Conservation (phyloP, 208 protist species). For the Trypanosomatidae sp. region DNA sequence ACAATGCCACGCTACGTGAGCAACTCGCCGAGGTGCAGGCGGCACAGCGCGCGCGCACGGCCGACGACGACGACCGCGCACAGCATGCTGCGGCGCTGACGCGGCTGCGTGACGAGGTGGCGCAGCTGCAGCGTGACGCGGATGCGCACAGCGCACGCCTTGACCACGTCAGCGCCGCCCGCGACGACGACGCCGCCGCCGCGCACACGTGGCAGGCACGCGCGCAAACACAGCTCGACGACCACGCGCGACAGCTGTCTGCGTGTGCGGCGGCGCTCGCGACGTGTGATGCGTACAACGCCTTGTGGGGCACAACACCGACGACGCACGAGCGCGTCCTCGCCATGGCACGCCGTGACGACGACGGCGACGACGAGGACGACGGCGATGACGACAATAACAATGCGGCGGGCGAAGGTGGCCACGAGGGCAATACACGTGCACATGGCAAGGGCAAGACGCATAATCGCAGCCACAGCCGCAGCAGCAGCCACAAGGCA, state of each 20-base stretch:
- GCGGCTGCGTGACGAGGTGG: background rate
- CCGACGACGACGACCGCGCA: constrained; percentile 6
- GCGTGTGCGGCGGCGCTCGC: constrained; percentile 6
- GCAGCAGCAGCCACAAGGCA: too few species aligned
- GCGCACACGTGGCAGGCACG: constrained; percentile 6
- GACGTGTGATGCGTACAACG: too few species aligned
- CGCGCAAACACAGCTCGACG: constrained; percentile 1
- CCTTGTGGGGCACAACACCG: too few species aligned
- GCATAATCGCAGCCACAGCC: too few species aligned
- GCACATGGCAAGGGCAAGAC: too few species aligned
- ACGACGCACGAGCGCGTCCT: too few species aligned
- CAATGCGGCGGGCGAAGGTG: too few species aligned
- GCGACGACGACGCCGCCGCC: background rate
- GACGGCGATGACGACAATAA: too few species aligned
- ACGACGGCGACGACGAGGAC: too few species aligned
- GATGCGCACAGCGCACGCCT: background rate
- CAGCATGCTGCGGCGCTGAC: background rate
- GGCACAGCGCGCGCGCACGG: constrained; percentile 3
- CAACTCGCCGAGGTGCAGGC: constrained; percentile 6
- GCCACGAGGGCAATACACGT: too few species aligned
- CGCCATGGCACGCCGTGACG: constrained; percentile 18
- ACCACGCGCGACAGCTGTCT: constrained; percentile 5
- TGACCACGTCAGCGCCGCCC: too few species aligned
- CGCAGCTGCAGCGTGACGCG: constrained; percentile 6
- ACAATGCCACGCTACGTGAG: constrained; percentile 4